Evolutionary conservation across 495 filamentous ascomycete species (phyloP).

Genomic region (Cercophora sp.): DNA sequence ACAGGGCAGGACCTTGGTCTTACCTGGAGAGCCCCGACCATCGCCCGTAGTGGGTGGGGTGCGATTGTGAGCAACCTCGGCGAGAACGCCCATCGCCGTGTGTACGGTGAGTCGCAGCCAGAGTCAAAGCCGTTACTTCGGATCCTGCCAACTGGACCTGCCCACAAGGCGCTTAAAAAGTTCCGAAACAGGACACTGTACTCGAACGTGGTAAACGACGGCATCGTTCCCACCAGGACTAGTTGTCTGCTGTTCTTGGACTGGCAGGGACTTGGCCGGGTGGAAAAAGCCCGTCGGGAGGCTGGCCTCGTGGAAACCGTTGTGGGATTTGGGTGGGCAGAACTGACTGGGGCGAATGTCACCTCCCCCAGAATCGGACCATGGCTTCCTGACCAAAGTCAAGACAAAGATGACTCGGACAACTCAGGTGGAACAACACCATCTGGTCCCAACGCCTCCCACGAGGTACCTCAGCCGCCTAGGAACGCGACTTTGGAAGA

Average conservation of each 20-base stretch:
- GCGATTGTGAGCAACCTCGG: slow-evolving; percentile 77
- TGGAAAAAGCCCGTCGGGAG: slow-evolving; percentile 90
- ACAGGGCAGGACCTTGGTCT: slow-evolving; percentile 93
- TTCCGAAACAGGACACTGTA: slow-evolving; percentile 92
- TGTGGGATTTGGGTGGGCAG: slow-evolving; percentile 90
- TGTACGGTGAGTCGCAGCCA: slow-evolving; percentile 63
- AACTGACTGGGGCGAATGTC: slow-evolving; percentile 74
- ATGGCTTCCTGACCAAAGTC: slow-evolving; percentile 30
- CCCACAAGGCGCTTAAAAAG: slow-evolving; percentile 77
- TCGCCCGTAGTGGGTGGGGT: slow-evolving; percentile 81
- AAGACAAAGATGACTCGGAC: slow-evolving; percentile 20
- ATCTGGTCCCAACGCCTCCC: slow-evolving; percentile 20
- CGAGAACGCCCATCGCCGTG: slow-evolving; percentile 57
- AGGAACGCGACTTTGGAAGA: slow-evolving; percentile 53
- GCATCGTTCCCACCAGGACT: slow-evolving; percentile 90
- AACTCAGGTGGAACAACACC: slow-evolving; percentile 25
- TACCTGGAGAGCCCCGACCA: slow-evolving; percentile 84
- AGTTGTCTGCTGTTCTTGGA: slow-evolving; percentile 96
- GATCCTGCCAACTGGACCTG: slow-evolving; percentile 88
- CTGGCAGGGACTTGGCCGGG: slow-evolving; percentile 88
- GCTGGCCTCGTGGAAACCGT: slow-evolving; percentile 89
- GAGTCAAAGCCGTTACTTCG: slow-evolving; percentile 85
- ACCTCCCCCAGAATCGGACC: slow-evolving; percentile 32
- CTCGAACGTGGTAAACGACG: slow-evolving; percentile 97
- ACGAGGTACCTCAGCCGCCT: slow-evolving; percentile 57